Conservation (phyloP, 2,329 filamentous ascomycete genomes). For the Pyrenochaeta sp. region DNA sequence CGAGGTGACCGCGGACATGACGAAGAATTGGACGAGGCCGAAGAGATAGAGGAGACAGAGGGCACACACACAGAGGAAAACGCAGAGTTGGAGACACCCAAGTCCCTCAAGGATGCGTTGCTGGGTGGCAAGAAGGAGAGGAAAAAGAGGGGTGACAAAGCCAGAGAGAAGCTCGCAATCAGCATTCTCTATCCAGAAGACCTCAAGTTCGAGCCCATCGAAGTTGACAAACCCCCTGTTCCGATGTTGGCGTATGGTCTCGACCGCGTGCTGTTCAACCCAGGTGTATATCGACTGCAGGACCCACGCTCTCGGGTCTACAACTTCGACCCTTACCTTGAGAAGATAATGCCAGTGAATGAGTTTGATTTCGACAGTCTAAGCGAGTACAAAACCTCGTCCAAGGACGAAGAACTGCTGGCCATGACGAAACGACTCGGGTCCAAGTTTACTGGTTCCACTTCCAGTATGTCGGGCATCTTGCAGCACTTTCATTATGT, state of each 20-base stretch:
- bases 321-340: constrained; percentile 96
- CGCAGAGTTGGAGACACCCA: background rate
- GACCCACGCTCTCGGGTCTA: constrained; percentile 87
- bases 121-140: constrained; percentile 20
- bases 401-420: constrained; percentile 78
- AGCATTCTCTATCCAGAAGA: constrained; percentile 33
- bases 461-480: constrained; percentile 92
- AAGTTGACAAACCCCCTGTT: constrained; percentile 60
- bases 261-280: constrained; percentile 92
- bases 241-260: constrained; percentile 77
- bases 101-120: constrained; percentile 35
- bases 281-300: constrained; percentile 85
- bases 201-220: constrained; percentile 48
- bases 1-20: background rate
- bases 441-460: constrained; percentile 91
- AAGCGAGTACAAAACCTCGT: constrained; percentile 89
- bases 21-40: background rate
- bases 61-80: background rate
- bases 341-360: constrained; percentile 88
- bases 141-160: constrained; percentile 8
- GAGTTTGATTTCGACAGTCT: constrained; percentile 93
- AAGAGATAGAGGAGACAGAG: background rate
- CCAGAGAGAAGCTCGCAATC: constrained; percentile 31
- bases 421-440: constrained; percentile 69
- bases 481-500: constrained; percentile 93